Base-by-base conservation (phyloP, 2,329 filamentous ascomycete species). In the Thielaviopsis euricoi region DNA sequence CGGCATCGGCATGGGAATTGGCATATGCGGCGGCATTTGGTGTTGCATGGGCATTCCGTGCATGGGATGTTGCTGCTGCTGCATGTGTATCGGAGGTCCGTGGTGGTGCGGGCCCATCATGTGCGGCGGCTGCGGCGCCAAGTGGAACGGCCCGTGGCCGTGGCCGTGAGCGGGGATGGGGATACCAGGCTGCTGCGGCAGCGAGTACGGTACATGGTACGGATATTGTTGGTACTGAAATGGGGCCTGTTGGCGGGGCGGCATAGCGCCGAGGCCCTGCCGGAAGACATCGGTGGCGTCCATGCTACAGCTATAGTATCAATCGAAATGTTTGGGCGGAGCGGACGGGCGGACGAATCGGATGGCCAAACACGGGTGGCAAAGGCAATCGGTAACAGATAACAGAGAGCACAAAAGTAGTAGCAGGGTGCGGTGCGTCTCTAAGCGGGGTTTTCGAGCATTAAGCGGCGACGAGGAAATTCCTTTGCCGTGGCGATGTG, bases 261-360 rank as follows among this genome's bases (percentile, higher is more conserved):
- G 62, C 58, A 58, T 67, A 67, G 66, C 64, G 65, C 72, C 73
- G 60, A 81, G 72, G 65, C 77, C 79, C 67, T 79, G 80, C 63
- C 77, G 78, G 65, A 82, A 81, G 65, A 82, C 73, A 65, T 76
- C 74, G 62, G 76, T 73, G 62, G 77, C 73, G 67, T 84, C 78
- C 81, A 85, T 85, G 61, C 64, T 26, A 15, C 49, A 43, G 19
- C 23, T 10, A 17, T 12, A n/a, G 21, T 49, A 29, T 48, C 50
- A n/a, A 52, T 25, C 21, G 12, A 13, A 17, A 12, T 19, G 22
- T 52, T 52, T 22, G 19, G 50, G 17, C 4, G 26, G 19, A 1
- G 17, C 4, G 26, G 19, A 1, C 33, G 17, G 51, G 23, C 23
- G 26, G 57, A 49, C 7, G 49, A 52, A 23, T 15, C n/a, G 48